Conservation (phyloP, 2,329 filamentous ascomycete species). For the Incumbomyces lentus region DNA sequence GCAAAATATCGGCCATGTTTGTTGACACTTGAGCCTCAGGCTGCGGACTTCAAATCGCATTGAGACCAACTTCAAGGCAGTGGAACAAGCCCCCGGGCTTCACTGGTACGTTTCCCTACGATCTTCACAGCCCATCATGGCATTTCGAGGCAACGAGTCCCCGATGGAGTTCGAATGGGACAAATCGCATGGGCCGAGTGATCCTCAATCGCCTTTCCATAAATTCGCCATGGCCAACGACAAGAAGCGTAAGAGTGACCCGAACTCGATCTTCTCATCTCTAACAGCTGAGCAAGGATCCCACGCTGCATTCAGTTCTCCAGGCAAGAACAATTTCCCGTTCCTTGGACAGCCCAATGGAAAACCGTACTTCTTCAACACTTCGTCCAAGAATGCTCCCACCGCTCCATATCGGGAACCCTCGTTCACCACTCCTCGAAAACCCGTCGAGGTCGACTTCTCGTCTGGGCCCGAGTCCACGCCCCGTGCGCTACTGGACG, state of each 20-base stretch:
- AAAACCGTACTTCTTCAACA: constrained; percentile 41
- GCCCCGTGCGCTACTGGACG: constrained; percentile 36
- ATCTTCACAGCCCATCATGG: constrained; percentile 11
- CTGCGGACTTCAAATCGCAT: no score
- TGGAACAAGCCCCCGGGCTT: no score
- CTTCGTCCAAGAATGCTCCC: constrained; percentile 23
- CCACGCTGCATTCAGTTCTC: constrained; percentile 34
- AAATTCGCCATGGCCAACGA: constrained; percentile 33
- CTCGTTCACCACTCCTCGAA: constrained; percentile 41
- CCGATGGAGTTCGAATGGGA: constrained; percentile 45
- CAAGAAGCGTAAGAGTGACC: constrained; percentile 31
- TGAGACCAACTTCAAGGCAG: no score
- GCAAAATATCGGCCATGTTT: no score
- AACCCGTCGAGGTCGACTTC: constrained; percentile 35
- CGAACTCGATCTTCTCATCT: background rate
- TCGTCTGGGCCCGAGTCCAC: constrained; percentile 39
- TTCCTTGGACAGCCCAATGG: constrained; percentile 40
- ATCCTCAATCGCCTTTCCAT: constrained; percentile 37
- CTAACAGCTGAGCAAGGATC: constrained; percentile 24
- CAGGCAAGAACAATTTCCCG: constrained; percentile 39
- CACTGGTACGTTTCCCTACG: no score
- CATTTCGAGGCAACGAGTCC: constrained; percentile 29
- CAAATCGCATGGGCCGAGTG: constrained; percentile 30
- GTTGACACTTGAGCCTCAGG: no score
- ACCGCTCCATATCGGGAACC: constrained; percentile 30